Percentiles rank a stretch among this genome's conserved stretches.
Conservation (phyloP, 768 basidiomycete genomes). For the Pisolithus orientalis region DNA sequence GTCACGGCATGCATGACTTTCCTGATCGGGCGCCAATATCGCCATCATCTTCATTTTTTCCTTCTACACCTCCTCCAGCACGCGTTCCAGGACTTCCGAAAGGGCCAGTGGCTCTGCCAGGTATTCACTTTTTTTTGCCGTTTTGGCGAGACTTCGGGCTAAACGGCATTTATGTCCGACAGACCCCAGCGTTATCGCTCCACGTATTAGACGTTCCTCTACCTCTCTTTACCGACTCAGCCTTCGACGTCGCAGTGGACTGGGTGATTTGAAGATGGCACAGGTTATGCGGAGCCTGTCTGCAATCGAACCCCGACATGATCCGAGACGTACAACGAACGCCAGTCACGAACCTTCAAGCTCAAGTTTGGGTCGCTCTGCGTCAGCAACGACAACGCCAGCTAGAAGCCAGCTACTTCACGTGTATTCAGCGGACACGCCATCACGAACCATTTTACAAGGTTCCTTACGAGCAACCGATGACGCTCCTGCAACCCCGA, state of each 20-base stretch:
- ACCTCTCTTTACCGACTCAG: slow-evolving; percentile 17
- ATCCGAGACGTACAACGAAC: slow-evolving; percentile 9
- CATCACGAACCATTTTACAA: slow-evolving; percentile 12
- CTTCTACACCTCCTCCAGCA: slow-evolving; percentile 19
- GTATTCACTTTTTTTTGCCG: slow-evolving; percentile 9
- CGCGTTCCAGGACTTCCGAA: slow-evolving; percentile 8
- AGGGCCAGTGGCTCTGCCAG: slow-evolving; percentile 23
- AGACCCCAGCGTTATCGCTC: slow-evolving; percentile 15
- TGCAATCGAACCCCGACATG: slow-evolving; percentile 15
- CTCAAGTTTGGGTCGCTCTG: slow-evolving; percentile 16
- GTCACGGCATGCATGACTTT: slow-evolving; percentile 7
- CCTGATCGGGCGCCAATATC: slow-evolving; percentile 13
- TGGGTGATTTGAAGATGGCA: slow-evolving; percentile 8
- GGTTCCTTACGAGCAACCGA: slow-evolving; percentile 11
- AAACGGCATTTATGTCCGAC: neutral
- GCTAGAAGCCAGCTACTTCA: slow-evolving; percentile 6
- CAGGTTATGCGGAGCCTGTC: slow-evolving; percentile 23
- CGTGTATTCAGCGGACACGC: slow-evolving; percentile 11
- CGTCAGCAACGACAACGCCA: slow-evolving; percentile 3
- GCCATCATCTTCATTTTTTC: slow-evolving; percentile 27
- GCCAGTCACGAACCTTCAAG: slow-evolving; percentile 10
- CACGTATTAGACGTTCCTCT: slow-evolving; percentile 6
- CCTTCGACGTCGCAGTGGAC: slow-evolving; percentile 9
- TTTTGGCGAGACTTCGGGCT: neutral
- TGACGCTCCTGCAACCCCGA: slow-evolving; percentile 27